Evolutionary conservation across 202 grass and related monocot species (phyloP).

Genomic region (Panicum virgatum): DNA sequence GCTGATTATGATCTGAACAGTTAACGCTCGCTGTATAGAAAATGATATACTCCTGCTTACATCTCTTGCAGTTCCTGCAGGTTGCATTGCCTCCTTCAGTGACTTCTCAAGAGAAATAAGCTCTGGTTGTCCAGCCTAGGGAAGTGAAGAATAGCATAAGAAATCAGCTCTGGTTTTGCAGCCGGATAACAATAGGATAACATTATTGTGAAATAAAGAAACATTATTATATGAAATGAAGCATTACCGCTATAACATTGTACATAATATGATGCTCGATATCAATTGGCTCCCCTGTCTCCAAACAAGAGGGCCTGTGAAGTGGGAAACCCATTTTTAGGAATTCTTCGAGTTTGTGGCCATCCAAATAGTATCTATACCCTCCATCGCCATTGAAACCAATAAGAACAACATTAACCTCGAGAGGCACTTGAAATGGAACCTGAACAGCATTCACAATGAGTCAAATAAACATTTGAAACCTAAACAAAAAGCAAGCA

Average conservation of each 20-base stretch:
- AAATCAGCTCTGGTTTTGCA: slow-evolving; percentile 91
- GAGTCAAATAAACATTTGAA: slow-evolving; percentile 25
- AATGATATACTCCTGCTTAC: slow-evolving; percentile 46
- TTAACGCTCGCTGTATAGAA: slow-evolving; percentile 27
- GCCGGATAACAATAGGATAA: slow-evolving; percentile 15
- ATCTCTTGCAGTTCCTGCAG: slow-evolving; percentile 83
- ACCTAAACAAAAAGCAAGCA: background rate
- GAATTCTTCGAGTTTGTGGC: slow-evolving; percentile 82
- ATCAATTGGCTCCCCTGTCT: slow-evolving; percentile 95
- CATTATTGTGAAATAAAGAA: slow-evolving; percentile 25
- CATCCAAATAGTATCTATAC: slow-evolving; percentile 82
- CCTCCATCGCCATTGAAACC: slow-evolving; percentile 95
- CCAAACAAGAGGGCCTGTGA: slow-evolving; percentile 90
- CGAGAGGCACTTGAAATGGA: slow-evolving; percentile 98
- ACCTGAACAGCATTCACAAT: slow-evolving; percentile 59
- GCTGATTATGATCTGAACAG: slow-evolving; percentile 19
- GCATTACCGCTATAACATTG: slow-evolving; percentile 82
- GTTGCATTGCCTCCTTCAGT: slow-evolving; percentile 85
- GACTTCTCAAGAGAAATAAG: slow-evolving; percentile 92
- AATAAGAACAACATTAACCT: slow-evolving; percentile 96
- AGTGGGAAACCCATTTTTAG: slow-evolving; percentile 85
- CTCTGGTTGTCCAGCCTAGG: slow-evolving; percentile 93
- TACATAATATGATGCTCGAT: slow-evolving; percentile 98
- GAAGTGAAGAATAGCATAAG: slow-evolving; percentile 33
- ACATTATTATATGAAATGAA: slow-evolving; percentile 22